Conservation (phyloP, 1,139 yeast genomes). For the Hemisphaericaspora subhashii region DNA sequence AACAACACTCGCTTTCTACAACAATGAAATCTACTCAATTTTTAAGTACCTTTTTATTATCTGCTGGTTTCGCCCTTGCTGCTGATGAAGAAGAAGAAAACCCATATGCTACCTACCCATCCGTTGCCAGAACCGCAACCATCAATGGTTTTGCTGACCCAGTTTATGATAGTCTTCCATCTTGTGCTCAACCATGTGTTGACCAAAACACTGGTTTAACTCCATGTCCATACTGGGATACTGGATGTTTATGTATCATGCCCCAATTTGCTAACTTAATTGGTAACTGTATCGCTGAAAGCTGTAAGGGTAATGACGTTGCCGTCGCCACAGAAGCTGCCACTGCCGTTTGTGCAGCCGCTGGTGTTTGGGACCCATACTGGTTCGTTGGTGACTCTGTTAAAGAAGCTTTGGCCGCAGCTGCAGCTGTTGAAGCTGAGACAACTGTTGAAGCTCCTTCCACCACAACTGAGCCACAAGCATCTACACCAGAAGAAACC, state of each 20-base stretch:
- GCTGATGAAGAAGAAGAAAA: conserved; percentile 6
- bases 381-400: conserved; percentile 25
- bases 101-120: conserved; percentile 32
- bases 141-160: conserved; percentile 46
- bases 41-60: conserved; percentile 1
- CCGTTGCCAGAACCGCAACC: conserved; percentile 39
- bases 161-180: conserved; percentile 28
- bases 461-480: conserved; percentile 5
- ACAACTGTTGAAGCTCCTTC: conserved; percentile 9
- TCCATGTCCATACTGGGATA: conserved; percentile 43
- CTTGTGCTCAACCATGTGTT: conserved; percentile 31
- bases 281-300: conserved; percentile 31
- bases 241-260: conserved; percentile 40
- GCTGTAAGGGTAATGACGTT: conserved; percentile 27
- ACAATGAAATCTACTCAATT: conserved; percentile 3
- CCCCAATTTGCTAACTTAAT: conserved; percentile 27
- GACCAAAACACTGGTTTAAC: conserved; percentile 23
- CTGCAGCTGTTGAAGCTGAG: conserved; percentile 13
- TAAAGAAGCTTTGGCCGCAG: conserved; percentile 11
- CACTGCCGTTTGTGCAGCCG: conserved; percentile 26
- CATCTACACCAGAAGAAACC: background rate
- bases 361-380: conserved; percentile 27
- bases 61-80: conserved; percentile 6
- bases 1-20: background rate
- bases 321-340: conserved; percentile 24